Percentiles rank a stretch among this genome's conserved stretches.
phyloP scores from a whole-genome alignment of 306 rosid species.

The Cicer arietinum region DNA sequence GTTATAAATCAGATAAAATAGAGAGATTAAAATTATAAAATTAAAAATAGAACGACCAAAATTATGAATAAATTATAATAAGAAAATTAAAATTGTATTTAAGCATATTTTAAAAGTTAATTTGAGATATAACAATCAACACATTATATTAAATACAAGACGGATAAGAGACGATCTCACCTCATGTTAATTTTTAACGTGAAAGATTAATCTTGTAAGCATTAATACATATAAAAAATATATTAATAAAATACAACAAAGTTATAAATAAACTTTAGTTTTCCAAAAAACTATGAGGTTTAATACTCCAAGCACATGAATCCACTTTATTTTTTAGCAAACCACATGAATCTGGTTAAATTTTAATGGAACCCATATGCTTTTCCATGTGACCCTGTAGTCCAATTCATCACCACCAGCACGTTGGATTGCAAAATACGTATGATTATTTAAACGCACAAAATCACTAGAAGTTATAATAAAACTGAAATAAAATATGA shows the following conservation, averaged over 20 bases:
- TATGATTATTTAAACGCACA: background rate
- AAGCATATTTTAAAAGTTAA: no score
- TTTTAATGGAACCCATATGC: constrained; percentile 20
- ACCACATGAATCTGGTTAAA: constrained; percentile 36
- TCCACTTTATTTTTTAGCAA: background rate
- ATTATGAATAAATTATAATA: no score
- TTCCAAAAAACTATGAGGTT: background rate
- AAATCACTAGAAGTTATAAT: background rate
- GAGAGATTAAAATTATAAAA: no score
- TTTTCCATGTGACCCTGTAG: constrained; percentile 40
- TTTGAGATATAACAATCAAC: no score
- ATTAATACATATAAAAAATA: background rate
- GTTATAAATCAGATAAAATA: no score
- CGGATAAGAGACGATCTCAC: no score
- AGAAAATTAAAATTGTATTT: no score
- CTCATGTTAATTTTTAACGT: no score
- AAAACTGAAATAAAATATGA: background rate
- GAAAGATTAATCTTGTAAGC: background rate
- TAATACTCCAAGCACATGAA: constrained; percentile 39
- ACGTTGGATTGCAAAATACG: constrained; percentile 30
- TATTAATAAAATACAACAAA: background rate
- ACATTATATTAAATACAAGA: no score
- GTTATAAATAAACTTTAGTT: background rate
- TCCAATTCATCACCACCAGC: constrained; percentile 29
- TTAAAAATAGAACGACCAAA: no score